These are phyloP conservation scores for Xylariaceae sp. DNA, from an alignment of 2,329 filamentous ascomycete species.

Conservation along the genomic window DNA sequence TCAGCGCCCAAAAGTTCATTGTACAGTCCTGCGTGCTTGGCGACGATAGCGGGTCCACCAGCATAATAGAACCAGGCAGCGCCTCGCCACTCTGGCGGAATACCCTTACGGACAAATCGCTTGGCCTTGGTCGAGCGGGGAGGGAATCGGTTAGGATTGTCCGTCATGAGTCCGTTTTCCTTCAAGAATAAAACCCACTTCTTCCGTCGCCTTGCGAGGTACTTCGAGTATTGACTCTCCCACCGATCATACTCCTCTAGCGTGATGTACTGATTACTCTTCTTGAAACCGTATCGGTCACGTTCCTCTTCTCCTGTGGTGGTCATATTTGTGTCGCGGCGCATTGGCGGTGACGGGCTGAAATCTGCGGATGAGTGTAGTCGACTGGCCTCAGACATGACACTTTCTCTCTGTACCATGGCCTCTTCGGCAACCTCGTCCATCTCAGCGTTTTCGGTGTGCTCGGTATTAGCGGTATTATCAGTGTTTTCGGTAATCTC, in stretches of 20 bases:
- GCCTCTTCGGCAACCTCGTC: background rate
- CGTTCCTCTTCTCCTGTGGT: slow-evolving; percentile 51
- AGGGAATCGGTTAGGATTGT: slow-evolving; percentile 71
- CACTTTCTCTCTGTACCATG: background rate
- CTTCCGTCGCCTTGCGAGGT: slow-evolving; percentile 65
- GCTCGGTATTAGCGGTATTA: background rate
- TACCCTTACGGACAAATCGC: slow-evolving; percentile 85
- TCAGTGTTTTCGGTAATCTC: background rate
- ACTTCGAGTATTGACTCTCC: slow-evolving; percentile 69
- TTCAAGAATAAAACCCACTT: slow-evolving; percentile 80
- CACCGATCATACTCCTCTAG: slow-evolving; percentile 75
- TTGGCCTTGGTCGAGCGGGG: slow-evolving; percentile 77
- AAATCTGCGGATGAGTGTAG: slow-evolving; percentile 1
- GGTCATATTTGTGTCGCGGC: slow-evolving; percentile 30
- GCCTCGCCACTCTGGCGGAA: slow-evolving; percentile 90
- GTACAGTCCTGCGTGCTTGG: slow-evolving; percentile 73
- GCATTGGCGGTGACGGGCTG: slow-evolving; percentile 21
- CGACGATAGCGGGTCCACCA: slow-evolving; percentile 73
- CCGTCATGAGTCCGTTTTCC: slow-evolving; percentile 67
- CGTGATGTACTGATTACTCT: slow-evolving; percentile 73
- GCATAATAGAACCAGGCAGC: slow-evolving; percentile 97
- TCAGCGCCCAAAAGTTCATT: slow-evolving; percentile 59
- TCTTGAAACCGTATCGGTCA: slow-evolving; percentile 90
- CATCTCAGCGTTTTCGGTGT: background rate
- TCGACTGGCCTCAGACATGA: background rate